Evolutionary conservation across 495 filamentous ascomycete species (phyloP), one percentile per base, ranked within the genome.

Genomic region (Penicillium arizonense): DNA sequence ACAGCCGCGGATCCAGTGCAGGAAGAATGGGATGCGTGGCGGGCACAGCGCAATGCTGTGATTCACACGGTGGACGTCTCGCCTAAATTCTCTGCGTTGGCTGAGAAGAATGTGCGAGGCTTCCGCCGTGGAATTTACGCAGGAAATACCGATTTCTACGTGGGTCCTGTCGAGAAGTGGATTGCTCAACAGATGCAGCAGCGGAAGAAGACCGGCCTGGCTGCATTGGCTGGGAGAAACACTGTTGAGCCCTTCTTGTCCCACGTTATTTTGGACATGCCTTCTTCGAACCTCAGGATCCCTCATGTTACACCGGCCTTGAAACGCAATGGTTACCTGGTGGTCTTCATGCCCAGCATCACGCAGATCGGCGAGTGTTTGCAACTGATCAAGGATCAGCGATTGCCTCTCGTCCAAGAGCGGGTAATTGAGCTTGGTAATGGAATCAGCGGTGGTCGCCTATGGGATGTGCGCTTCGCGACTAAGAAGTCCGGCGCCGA

Each of bases 261-360:
- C 10, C 78, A 87, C 55, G 81, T 79, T 0, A 76, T 91, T 49
- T 76, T 93, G 42, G 88, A 93, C 62, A 76, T 93, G 57, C 88
- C 89, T 5, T 74, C 69, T 21, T 72, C 81, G 0, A 68, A 89
- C 32, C 46, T 69, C 11, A 77, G 87, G 55, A 71, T 92, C n/a
- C 72, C 69, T 1, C 75, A 78, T 47, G 76, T 87, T 23, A 68
- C 75, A 0, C 66, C 77, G 11, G 77, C 82, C n/a, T 62, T 92
- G 50, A 74, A 76, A 20, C 69, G 74, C 0, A 77, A 87, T 64
- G 89, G 87, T 1, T 59, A 78, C 4, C 67, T 93, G 2, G 71
- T 83, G 21, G 81, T 89, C 14, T 93, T 89, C 63, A 83, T 81
- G 65, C 89, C 89, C 3, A 88, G 82, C 55, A 82, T 93, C 50